These are phyloP conservation scores for Colletotrichum cuscutae DNA, from an alignment of 2,329 filamentous ascomycete species.

Conservation along the genomic window DNA sequence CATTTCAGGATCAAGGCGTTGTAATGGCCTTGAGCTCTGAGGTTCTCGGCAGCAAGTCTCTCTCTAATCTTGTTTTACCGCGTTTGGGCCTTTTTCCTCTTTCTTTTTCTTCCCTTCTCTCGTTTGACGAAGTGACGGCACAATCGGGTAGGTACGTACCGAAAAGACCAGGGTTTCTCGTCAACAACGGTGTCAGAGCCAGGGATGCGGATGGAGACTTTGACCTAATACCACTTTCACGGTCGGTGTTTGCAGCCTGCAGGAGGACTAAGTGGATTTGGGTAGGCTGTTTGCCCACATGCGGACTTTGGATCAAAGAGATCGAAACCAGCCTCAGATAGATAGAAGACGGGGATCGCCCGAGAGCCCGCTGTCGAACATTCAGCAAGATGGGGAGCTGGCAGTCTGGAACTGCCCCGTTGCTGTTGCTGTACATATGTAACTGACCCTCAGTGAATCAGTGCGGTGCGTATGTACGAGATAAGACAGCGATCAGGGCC, in stretches of 20 bases:
- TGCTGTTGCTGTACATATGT: neutral
- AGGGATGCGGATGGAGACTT: neutral
- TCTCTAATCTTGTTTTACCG: neutral
- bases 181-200: neutral
- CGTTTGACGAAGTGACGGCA: neutral
- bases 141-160: neutral
- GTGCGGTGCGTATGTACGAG: neutral
- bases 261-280: neutral
- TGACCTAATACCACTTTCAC: neutral
- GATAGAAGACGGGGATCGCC: slow-evolving; percentile 6
- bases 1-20: too few relatives aligned
- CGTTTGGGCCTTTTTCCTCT: neutral
- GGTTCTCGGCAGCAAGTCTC: neutral
- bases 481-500: slow-evolving; percentile 25
- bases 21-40: neutral
- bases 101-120: neutral
- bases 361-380: slow-evolving; percentile 1
- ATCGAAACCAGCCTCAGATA: neutral
- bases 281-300: neutral
- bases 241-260: neutral
- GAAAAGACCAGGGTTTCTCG: neutral
- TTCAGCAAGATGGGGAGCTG: neutral
- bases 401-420: too few relatives aligned
- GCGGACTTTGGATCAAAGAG: neutral
- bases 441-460: neutral